A percentile compares a stretch with the other conserved stretches of the same genome.
These are phyloP conservation scores for Eutrema japonicum DNA, from an alignment of 345 rosid genomes.

Conservation along the genomic window DNA sequence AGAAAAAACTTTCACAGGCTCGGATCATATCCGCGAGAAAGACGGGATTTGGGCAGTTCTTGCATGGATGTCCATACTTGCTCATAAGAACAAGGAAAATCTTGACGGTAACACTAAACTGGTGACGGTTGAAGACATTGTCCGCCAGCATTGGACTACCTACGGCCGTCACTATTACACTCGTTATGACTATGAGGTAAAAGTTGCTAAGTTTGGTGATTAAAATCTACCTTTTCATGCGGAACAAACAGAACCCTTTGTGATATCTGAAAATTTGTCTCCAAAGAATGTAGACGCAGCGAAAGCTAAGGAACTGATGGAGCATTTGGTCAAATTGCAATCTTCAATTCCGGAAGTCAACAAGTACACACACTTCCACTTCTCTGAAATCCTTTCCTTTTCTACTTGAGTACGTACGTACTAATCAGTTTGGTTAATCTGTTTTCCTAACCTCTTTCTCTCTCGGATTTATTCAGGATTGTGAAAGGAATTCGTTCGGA, in stretches of 20 bases:
- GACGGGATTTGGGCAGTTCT: slow-evolving; percentile 99
- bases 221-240: neutral
- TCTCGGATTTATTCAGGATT: slow-evolving; percentile 52
- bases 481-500: slow-evolving; percentile 68
- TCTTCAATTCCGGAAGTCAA: slow-evolving; percentile 82
- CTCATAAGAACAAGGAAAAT: slow-evolving; percentile 78
- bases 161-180: slow-evolving; percentile 98
- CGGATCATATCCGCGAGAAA: slow-evolving; percentile 97
- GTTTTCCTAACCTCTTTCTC: neutral
- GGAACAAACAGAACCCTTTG: slow-evolving; percentile 22
- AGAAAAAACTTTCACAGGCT: slow-evolving; percentile 57
- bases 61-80: slow-evolving; percentile 97
- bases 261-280: slow-evolving; percentile 39
- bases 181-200: slow-evolving; percentile 97
- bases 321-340: slow-evolving; percentile 75
- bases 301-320: slow-evolving; percentile 92
- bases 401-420: neutral
- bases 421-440: slow-evolving; percentile 6
- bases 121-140: slow-evolving; percentile 93
- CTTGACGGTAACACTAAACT: slow-evolving; percentile 62
- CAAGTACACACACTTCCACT: slow-evolving; percentile 52
- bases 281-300: slow-evolving; percentile 91
- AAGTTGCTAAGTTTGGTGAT: slow-evolving; percentile 11
- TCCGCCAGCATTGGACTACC: slow-evolving; percentile 83
- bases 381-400: neutral